phyloP scores from a whole-genome alignment of 1,284 basidiomycete genomes.

The Ganoderma lingzhi region DNA sequence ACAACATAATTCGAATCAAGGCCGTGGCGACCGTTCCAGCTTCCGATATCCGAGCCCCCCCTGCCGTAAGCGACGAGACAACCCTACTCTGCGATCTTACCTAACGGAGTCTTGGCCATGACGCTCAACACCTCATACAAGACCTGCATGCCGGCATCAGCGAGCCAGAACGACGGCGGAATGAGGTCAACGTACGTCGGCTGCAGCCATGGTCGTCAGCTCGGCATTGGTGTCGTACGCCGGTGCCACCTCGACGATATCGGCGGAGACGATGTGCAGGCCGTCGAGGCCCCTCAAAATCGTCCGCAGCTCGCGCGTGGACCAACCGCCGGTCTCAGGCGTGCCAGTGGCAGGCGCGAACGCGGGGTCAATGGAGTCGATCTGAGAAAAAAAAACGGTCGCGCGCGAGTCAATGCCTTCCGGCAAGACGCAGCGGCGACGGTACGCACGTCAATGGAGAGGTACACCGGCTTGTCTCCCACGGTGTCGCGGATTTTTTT shows the following conservation, averaged over 20 bases:
- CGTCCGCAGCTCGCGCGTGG: conserved; percentile 77
- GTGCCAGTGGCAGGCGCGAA: conserved; percentile 85
- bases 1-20: conserved; percentile 17
- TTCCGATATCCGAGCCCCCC: neutral
- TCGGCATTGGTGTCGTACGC: conserved; percentile 85
- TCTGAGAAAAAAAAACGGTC: conserved; percentile 49
- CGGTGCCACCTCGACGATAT: conserved; percentile 85
- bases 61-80: conserved; percentile 24
- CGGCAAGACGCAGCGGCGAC: neutral
- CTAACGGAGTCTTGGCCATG: conserved; percentile 80
- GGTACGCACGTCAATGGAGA: conserved; percentile 71
- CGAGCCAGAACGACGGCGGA: conserved; percentile 11
- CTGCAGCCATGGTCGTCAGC: conserved; percentile 81
- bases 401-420: neutral
- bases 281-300: conserved; percentile 80
- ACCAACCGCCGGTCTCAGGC: conserved; percentile 77
- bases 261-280: conserved; percentile 77
- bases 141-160: conserved; percentile 50
- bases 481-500: conserved; percentile 76
- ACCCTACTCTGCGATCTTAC: conserved; percentile 51
- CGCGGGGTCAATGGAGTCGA: conserved; percentile 79
- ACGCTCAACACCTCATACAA: conserved; percentile 79
- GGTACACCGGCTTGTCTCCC: conserved; percentile 72
- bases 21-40: conserved; percentile 5
- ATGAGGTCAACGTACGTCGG: conserved; percentile 61